Evolutionary conservation across 805 yeast species (phyloP).

Genomic region (Jamesozyma lodderae): DNA sequence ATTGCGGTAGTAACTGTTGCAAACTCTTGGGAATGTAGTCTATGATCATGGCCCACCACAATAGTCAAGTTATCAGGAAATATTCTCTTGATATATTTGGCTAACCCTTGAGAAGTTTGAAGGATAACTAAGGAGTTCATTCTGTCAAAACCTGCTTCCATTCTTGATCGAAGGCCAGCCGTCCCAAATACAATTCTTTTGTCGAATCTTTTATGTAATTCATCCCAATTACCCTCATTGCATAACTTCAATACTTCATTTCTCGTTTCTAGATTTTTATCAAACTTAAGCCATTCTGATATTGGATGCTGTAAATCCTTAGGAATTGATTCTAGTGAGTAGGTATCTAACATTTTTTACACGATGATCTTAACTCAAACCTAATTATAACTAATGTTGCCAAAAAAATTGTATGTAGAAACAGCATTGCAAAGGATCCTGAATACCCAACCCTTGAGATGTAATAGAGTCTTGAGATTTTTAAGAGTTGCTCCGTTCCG

Average conservation of each 20-base stretch:
- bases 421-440: too few relatives aligned
- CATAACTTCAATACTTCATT: slow-evolving; percentile 45
- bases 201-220: slow-evolving; percentile 44
- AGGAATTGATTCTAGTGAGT: slow-evolving; percentile 5
- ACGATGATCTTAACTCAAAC: too few relatives aligned
- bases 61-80: slow-evolving; percentile 27
- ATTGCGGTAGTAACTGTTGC: slow-evolving; percentile 73
- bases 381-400: too few relatives aligned
- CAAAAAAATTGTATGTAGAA: too few relatives aligned
- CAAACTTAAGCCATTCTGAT: slow-evolving; percentile 24
- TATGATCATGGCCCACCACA: slow-evolving; percentile 88
- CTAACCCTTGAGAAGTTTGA: slow-evolving; percentile 83
- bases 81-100: slow-evolving; percentile 36
- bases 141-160: slow-evolving; percentile 85
- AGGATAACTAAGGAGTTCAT: slow-evolving; percentile 84
- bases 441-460: too few relatives aligned
- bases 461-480: too few relatives aligned
- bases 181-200: slow-evolving; percentile 80
- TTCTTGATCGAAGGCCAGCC: slow-evolving; percentile 78
- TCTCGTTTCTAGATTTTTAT: slow-evolving; percentile 39
- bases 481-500: too few relatives aligned
- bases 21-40: slow-evolving; percentile 69
- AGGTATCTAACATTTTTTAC: slow-evolving; percentile 1
- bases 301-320: slow-evolving; percentile 12
- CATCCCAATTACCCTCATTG: slow-evolving; percentile 31